Percentiles rank a stretch among this genome's conserved stretches.
Conservation (phyloP, 2,329 filamentous ascomycete species). For the Penicillium brevicompactum region DNA sequence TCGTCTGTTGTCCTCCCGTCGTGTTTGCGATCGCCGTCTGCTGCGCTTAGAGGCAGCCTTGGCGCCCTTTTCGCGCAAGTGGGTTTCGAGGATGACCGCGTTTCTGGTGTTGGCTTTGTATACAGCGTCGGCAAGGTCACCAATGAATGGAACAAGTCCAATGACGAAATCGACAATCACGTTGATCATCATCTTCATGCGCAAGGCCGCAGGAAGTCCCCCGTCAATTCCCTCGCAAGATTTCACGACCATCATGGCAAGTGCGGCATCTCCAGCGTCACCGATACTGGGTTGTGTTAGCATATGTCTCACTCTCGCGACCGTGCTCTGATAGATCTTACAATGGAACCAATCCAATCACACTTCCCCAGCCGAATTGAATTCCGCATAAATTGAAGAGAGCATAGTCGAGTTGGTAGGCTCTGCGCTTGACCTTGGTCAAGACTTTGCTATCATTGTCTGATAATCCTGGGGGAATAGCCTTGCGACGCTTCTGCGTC, state of each 20-base stretch:
- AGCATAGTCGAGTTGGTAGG: slow-evolving; percentile 82
- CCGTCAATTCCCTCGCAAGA: slow-evolving; percentile 75
- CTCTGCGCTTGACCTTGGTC: slow-evolving; percentile 80
- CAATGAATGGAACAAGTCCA: slow-evolving; percentile 55
- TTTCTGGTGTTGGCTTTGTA: slow-evolving; percentile 54
- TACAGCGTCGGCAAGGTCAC: slow-evolving; percentile 50
- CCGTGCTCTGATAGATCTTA: slow-evolving; percentile 52
- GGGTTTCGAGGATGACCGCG: slow-evolving; percentile 47
- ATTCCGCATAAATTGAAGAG: slow-evolving; percentile 81
- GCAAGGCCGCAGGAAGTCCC: slow-evolving; percentile 62
- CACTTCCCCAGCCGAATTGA: slow-evolving; percentile 83
- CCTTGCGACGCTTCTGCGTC: slow-evolving; percentile 80
- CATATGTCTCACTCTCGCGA: neutral
- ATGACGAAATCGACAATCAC: slow-evolving; percentile 57
- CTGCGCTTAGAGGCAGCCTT: slow-evolving; percentile 31
- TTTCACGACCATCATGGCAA: slow-evolving; percentile 74
- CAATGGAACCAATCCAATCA: slow-evolving; percentile 82
- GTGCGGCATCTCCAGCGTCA: slow-evolving; percentile 70
- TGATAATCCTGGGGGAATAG: slow-evolving; percentile 79
- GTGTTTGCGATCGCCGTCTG: slow-evolving; percentile 1
- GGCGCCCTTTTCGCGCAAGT: slow-evolving; percentile 45
- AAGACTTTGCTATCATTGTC: slow-evolving; percentile 79
- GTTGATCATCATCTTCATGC: slow-evolving; percentile 77
- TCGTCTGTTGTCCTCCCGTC: slow-evolving; percentile 14
- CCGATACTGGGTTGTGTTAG: slow-evolving; percentile 60